Evolutionary conservation across 73 alveolate species (phyloP).

Genomic region (Paramecium bursaria): DNA sequence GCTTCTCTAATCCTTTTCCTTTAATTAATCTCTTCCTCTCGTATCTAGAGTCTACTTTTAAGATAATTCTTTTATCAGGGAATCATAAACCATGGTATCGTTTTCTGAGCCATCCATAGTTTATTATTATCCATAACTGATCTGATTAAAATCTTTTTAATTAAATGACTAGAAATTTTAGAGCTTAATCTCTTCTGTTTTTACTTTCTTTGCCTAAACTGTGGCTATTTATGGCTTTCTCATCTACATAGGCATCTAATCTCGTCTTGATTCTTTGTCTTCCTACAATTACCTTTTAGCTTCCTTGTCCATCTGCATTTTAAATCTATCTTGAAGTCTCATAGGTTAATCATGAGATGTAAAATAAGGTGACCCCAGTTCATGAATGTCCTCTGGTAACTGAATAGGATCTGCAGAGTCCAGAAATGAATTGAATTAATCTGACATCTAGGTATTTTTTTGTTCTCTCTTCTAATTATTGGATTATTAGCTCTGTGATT

Average conservation of each 20-base stretch:
- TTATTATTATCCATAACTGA: too few relatives aligned
- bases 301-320: background rate
- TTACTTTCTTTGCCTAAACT: background rate
- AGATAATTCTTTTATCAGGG: constrained; percentile 23
- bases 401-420: constrained; percentile 22
- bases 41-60: too few relatives aligned
- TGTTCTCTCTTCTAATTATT: background rate
- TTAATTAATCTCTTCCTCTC: constrained; percentile 17
- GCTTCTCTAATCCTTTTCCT: too few relatives aligned
- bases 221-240: too few relatives aligned
- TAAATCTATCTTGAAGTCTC: background rate
- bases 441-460: background rate
- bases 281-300: background rate
- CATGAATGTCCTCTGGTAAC: background rate
- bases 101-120: too few relatives aligned
- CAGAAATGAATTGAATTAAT: constrained; percentile 37
- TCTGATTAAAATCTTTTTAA: background rate
- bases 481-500: background rate
- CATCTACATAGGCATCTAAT: constrained; percentile 46
- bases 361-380: constrained; percentile 57
- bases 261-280: background rate
- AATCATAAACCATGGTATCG: constrained; percentile 34
- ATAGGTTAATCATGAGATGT: constrained; percentile 27
- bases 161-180: constrained; percentile 30
- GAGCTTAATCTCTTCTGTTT: constrained; percentile 13